A percentile compares a stretch with the other conserved stretches of the same genome.
These are phyloP conservation scores for Lentinula guzmanii DNA, from an alignment of 768 basidiomycete genomes.

Conservation along the genomic window DNA sequence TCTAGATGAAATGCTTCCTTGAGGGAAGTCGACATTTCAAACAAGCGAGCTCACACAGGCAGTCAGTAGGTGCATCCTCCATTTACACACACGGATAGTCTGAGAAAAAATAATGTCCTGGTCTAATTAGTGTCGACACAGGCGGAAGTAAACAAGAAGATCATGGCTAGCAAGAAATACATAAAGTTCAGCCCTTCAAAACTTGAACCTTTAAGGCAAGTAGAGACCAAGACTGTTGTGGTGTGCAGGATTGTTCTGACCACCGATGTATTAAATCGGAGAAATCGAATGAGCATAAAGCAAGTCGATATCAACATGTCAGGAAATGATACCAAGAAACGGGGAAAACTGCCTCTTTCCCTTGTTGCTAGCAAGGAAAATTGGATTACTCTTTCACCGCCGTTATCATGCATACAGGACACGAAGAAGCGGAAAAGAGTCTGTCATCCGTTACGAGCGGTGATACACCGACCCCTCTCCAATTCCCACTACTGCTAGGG, in stretches of 20 bases:
- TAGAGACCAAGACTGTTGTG: too few species aligned
- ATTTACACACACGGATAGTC: neutral
- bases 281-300: neutral
- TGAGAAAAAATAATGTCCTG: neutral
- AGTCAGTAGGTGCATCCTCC: too few species aligned
- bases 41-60: too few species aligned
- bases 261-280: neutral
- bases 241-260: too few species aligned
- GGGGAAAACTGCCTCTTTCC: neutral
- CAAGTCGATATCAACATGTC: neutral
- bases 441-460: neutral
- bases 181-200: too few species aligned
- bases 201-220: too few species aligned
- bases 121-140: too few species aligned
- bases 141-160: too few species aligned
- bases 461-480: neutral
- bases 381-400: neutral
- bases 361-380: neutral
- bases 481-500: neutral
- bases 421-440: neutral
- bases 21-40: too few species aligned
- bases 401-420: neutral
- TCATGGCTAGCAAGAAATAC: too few species aligned
- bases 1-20: too few species aligned
- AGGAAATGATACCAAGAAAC: neutral